Percentiles rank a stretch among this genome's conserved stretches.
These are phyloP conservation scores for Myotisia sp. DNA, from an alignment of 2,329 filamentous ascomycete genomes.

Conservation along the genomic window DNA sequence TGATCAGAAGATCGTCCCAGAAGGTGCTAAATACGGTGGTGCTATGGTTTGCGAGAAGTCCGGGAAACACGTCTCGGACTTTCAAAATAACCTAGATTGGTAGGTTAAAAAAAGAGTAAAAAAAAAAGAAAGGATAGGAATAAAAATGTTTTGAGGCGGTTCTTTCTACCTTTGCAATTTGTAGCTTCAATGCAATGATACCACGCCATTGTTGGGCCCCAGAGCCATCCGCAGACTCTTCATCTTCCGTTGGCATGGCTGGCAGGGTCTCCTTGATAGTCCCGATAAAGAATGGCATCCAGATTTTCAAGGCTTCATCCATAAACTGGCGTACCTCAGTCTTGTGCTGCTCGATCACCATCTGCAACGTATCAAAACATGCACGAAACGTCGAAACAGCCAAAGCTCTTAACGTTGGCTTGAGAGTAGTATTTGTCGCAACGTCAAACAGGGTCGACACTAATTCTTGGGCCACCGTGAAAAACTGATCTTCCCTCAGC, in stretches of 20 bases:
- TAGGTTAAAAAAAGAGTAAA: conserved; percentile 8
- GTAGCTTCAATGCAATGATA: conserved; percentile 72
- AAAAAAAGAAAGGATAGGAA: background rate
- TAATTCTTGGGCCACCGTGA: conserved; percentile 71
- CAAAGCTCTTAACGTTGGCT: conserved; percentile 62
- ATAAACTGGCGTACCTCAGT: conserved; percentile 76
- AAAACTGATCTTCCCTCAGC: conserved; percentile 89
- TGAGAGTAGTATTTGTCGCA: conserved; percentile 59
- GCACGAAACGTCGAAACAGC: conserved; percentile 80
- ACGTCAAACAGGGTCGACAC: conserved; percentile 72
- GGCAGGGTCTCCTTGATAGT: conserved; percentile 64
- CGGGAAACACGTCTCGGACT: conserved; percentile 69
- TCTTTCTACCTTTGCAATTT: conserved; percentile 60
- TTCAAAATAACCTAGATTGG: conserved; percentile 68
- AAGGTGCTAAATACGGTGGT: conserved; percentile 69
- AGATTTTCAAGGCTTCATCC: conserved; percentile 65
- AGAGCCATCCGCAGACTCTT: conserved; percentile 42
- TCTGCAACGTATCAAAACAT: conserved; percentile 90
- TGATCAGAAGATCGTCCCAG: conserved; percentile 70
- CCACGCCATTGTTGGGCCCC: conserved; percentile 61
- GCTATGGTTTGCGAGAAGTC: conserved; percentile 68
- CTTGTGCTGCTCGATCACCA: conserved; percentile 88
- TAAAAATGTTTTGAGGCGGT: background rate
- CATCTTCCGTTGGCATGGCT: conserved; percentile 39
- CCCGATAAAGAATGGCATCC: conserved; percentile 79